Evolutionary conservation across 192 early-diverging fungal genomes (phyloP).

Genomic region (Coemansia sp.): DNA sequence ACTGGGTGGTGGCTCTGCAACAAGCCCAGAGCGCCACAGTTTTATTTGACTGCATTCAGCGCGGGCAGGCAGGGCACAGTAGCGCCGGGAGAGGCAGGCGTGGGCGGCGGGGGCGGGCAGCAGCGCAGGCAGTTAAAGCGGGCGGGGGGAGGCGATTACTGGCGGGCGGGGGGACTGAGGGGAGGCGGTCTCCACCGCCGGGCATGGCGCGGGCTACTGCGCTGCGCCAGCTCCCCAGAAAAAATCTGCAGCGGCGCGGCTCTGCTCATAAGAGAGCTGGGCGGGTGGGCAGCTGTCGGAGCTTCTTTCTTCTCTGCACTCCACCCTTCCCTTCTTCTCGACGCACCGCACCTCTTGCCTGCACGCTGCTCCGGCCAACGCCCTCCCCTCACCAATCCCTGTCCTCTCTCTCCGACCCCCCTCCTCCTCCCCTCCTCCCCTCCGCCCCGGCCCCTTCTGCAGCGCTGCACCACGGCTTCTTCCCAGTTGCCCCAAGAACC

Average conservation of each 20-base stretch:
- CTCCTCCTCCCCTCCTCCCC: conserved; percentile 13
- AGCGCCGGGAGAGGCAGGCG: conserved; percentile 2
- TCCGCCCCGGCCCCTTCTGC: conserved; percentile 7
- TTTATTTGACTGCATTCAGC: background rate
- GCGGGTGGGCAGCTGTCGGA: conserved; percentile 13
- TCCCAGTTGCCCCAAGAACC: too few relatives aligned
- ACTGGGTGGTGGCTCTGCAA: conserved; percentile 5
- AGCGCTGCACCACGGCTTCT: too few relatives aligned
- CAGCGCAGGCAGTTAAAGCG: conserved; percentile 11
- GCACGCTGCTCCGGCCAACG: conserved; percentile 32
- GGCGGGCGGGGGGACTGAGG: background rate
- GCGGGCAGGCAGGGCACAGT: conserved; percentile 4
- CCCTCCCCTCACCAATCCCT: conserved; percentile 24
- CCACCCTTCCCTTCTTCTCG: conserved; percentile 10
- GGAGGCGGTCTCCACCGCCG: too few relatives aligned
- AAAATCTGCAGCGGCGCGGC: conserved; percentile 28
- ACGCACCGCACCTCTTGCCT: conserved; percentile 1
- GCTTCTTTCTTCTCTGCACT: conserved; percentile 27
- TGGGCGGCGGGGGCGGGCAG: background rate
- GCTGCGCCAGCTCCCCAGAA: conserved; percentile 5
- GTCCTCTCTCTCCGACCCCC: conserved; percentile 9
- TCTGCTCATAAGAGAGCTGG: conserved; percentile 23
- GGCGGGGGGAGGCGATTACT: conserved; percentile 9
- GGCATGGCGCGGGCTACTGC: conserved; percentile 2
- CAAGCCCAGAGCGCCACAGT: conserved; percentile 3